Evolutionary conservation across 306 rosid species (phyloP).

Genomic region (Trichosanthes cucumerina): DNA sequence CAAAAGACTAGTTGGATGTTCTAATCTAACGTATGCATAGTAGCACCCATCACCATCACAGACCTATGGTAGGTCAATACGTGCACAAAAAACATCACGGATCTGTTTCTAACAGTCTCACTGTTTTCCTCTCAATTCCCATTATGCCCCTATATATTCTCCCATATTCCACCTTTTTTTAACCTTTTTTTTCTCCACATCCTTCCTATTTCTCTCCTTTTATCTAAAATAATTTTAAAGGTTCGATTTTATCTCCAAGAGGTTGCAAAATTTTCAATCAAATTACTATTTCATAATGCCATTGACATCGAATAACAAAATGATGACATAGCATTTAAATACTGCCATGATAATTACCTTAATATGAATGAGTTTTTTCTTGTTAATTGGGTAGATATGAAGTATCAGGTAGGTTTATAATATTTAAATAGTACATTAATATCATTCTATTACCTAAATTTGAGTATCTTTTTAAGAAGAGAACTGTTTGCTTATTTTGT

Average conservation of each 20-base stretch:
- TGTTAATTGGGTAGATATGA: background rate
- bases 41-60: conserved; percentile 9
- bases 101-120: background rate
- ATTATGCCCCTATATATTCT: background rate
- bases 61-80: conserved; percentile 1
- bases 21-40: background rate
- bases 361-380: background rate
- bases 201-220: background rate
- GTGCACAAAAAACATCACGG: conserved; percentile 7
- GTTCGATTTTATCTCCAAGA: background rate
- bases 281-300: background rate
- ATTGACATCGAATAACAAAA: background rate
- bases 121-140: background rate
- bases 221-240: background rate
- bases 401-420: no score
- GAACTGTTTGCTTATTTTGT: background rate
- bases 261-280: background rate
- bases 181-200: background rate
- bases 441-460: background rate
- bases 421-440: background rate
- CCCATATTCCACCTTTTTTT: background rate
- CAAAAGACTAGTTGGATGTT: conserved; percentile 14
- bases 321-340: background rate
- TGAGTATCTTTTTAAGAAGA: background rate
- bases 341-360: background rate